Base-by-base conservation (phyloP, 768 basidiomycete genomes). In the Lactifluus subvellereus region DNA sequence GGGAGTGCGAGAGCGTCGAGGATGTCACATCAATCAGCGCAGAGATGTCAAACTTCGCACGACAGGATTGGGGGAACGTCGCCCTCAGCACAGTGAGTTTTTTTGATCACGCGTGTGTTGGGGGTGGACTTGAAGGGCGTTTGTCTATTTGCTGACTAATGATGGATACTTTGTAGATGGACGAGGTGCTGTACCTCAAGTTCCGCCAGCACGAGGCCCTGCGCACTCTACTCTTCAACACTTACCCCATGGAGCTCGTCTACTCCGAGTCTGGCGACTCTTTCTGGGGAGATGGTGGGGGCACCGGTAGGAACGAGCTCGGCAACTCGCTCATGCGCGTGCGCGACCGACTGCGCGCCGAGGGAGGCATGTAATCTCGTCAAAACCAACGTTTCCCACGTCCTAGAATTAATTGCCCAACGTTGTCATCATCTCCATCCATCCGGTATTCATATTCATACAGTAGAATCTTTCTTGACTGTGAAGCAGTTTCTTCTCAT, bases 161-260 rank as follows among this genome's bases (percentile, higher is more conserved):
- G 35, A 7, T 7, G 27, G 27, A 27, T 27, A 2, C 27, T 27
- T 27, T 27, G 2, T 55, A 88, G 88, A 82, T 89, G 83, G 83
- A 87, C 50, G 82, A 86, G 10, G 87, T 86, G 40, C 67, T 90
- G 54, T 79, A 78, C 65, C 68, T 78, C 63, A 93, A 93, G 70
- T 86, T 92, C 68, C 79, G 74, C 54, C 90, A 92, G 74, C 87
- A 93, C 69, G 75, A 80, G 0, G 75, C 80, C 40, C 72, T 92
- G 57, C 81, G 83, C 40, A 62, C 62, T 20, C 68, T 81, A 68
- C 79, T 92, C n/a, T 69, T 89, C 30, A 69, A 72, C 27, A 89
- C 89, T 3, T 81, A 79, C 11, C 68, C 76, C 16, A 75, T 76
- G 3, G 75, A 67, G 2, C 68, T 70, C 18, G 59, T 85, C 4